Base-by-base conservation (phyloP, 2,329 filamentous ascomycete species). In the Macroventuria anomochaeta region DNA sequence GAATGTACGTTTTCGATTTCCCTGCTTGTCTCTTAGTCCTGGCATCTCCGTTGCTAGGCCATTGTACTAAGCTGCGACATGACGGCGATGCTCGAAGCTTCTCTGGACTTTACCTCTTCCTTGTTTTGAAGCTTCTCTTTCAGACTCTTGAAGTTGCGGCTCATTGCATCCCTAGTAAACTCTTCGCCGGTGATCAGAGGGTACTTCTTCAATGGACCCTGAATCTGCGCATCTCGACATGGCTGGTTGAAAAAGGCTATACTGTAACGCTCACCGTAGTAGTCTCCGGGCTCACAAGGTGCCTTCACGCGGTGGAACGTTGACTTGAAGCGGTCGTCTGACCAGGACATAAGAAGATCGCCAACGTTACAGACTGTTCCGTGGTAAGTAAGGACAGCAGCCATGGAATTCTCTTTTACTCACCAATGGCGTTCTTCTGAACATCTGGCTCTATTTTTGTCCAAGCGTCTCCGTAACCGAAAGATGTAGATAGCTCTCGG, bases 241-340 rank as follows among this genome's bases (percentile, higher is more conserved):
- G 85, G 84, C 73, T 88, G 85, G 59, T 87, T 88, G 71, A 88
- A 88, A 62, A 83, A 88, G 7, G 85, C 85, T 66, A 88, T 84
- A 67, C 83, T 86, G 67, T 86, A 88, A 34, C 85, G 78, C 59
- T 82, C 79, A 5, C 84, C 84, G 61, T 81, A 88, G 65, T 81
- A 85, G 38, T 80, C 77, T 2, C 75, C 77, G 0, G 76, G 75
- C 59, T 86, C 82, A 23, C 73, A 77, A 0, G 85, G 85, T 1
- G 84, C 83, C 71, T 85, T 85, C 53, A 88, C 85, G 3, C 85
- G 80, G 70, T 88, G 86, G 46, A 86, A 84, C 0, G 85, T 87
- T 33, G 81, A 85, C 72, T 88, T 88, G 76, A 88, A 87, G 17
- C 85, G 80, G 68, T 88, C 86, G 64, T 88, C 85, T 23, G 80